Conservation (phyloP, 2,329 filamentous ascomycete genomes). For the Pyrenochaeta sp. region DNA sequence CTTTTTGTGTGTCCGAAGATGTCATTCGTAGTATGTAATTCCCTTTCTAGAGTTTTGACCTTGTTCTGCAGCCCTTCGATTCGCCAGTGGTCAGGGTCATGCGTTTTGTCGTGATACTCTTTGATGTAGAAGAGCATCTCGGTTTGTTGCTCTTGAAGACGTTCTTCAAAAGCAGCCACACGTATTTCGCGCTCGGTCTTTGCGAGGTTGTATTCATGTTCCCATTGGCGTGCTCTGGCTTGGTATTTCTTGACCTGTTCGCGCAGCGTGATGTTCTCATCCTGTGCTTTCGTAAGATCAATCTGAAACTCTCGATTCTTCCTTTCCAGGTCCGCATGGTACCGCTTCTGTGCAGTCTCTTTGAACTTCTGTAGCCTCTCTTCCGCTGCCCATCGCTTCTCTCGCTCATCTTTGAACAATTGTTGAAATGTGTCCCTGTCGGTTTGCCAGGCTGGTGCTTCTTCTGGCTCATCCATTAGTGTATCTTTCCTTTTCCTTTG, state of each 20-base stretch:
- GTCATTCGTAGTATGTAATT: not conserved
- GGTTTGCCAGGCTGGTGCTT: not conserved
- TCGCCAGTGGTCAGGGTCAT: conserved; percentile 12
- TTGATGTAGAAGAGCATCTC: conserved; percentile 15
- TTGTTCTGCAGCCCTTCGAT: conserved; percentile 10
- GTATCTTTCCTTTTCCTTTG: not conserved
- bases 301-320: conserved; percentile 5
- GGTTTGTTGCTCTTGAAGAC: not conserved
- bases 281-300: not conserved
- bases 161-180: conserved; percentile 2
- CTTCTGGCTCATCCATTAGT: not conserved
- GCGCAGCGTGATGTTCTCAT: not conserved
- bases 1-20: conserved; percentile 3
- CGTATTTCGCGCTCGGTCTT: conserved; percentile 6
- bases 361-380: not conserved
- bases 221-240: not conserved
- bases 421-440: not conserved
- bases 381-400: conserved; percentile 1
- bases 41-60: conserved; percentile 8
- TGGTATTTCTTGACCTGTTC: not conserved
- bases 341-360: not conserved
- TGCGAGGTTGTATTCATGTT: conserved; percentile 1
- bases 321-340: not conserved
- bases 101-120: conserved; percentile 16
- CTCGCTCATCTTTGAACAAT: not conserved